Evolutionary conservation across 73 alveolate genomes (phyloP).

Genomic region (Stentor roeselii): DNA sequence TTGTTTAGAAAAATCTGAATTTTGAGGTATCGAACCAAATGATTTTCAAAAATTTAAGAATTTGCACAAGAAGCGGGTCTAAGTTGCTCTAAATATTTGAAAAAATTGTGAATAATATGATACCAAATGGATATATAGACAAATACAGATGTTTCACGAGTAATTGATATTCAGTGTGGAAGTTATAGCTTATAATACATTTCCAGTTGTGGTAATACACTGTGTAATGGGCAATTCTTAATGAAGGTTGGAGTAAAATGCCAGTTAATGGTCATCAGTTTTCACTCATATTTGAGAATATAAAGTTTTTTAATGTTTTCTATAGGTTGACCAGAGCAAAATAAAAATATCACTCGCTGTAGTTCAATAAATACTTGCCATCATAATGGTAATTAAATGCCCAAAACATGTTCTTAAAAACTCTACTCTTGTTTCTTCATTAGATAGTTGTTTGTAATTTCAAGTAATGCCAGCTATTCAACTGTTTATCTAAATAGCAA

Average conservation of each 20-base stretch:
- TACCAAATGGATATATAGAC: constrained; percentile 63
- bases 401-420: not conserved
- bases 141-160: constrained; percentile 47
- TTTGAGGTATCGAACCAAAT: not conserved
- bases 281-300: constrained; percentile 41
- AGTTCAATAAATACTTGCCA: constrained; percentile 41
- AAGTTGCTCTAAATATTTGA: constrained; percentile 50
- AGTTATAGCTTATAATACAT: constrained; percentile 43
- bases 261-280: constrained; percentile 41
- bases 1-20: not conserved
- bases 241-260: constrained; percentile 24
- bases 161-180: constrained; percentile 53
- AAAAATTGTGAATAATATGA: constrained; percentile 59
- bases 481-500: no score
- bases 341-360: constrained; percentile 43
- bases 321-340: constrained; percentile 39
- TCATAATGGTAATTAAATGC: constrained; percentile 35
- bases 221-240: constrained; percentile 41
- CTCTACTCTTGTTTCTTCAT: not conserved
- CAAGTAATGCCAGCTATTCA: constrained; percentile 31
- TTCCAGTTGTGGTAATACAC: constrained; percentile 47
- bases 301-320: constrained; percentile 33
- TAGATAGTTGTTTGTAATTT: constrained; percentile 26
- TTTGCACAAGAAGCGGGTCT: constrained; percentile 61
- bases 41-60: constrained; percentile 51